phyloP scores from a whole-genome alignment of 345 rosid species.

The Hibiscus syriacus region DNA sequence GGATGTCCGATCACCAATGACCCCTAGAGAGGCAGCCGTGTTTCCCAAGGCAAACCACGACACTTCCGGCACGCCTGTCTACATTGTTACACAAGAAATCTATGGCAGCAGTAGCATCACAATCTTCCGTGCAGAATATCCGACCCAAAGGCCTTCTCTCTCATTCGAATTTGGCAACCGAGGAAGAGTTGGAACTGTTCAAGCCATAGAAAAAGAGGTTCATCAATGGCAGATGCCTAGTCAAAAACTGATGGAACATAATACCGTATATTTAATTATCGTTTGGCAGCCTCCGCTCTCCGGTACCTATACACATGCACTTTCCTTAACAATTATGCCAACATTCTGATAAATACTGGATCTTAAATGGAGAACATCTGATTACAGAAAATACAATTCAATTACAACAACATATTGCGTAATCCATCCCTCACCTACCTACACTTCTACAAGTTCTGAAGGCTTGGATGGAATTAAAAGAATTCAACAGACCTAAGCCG shows the following conservation, averaged over 20 bases:
- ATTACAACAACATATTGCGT: not conserved
- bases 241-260: not conserved
- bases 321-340: no score
- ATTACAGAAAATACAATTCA: conserved; percentile 1
- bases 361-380: not conserved
- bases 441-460: not conserved
- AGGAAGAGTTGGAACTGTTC: no score
- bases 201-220: not conserved
- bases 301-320: not conserved
- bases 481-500: not conserved
- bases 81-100: no score
- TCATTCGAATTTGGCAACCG: no score
- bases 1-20: no score
- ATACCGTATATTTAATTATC: not conserved
- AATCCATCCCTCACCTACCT: not conserved
- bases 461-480: not conserved
- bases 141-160: no score
- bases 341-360: not conserved
- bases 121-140: no score
- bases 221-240: not conserved
- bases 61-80: no score
- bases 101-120: no score
- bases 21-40: no score
- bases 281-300: not conserved
- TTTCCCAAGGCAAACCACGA: no score